Evolutionary conservation across 495 filamentous ascomycete species (phyloP), one percentile per base, ranked within the genome.

Genomic region (Tuber microsphaerosporum): DNA sequence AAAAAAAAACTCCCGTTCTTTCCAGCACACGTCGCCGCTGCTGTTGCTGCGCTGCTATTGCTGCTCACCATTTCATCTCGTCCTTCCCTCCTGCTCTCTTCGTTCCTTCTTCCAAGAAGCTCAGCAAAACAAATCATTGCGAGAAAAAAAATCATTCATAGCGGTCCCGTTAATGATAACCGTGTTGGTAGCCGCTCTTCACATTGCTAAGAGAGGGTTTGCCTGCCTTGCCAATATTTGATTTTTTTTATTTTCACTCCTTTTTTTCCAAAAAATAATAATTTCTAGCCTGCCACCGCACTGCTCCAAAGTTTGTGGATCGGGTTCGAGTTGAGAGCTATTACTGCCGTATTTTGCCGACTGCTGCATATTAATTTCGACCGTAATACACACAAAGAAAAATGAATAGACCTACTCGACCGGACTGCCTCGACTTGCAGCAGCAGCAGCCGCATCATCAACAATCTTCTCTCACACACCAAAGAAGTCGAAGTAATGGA

Each of bases 381-480:
- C 14, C 26, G 56, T 65, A 34, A 65, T 65, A 34, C 56, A 48
- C 77, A 70, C 45, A 69, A 56, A 26, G 41, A 74, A 77, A 79
- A 70, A 82, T 82, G 81, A 80, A 82, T 76, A 81, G 81, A 72
- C 69, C 78, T 73, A 80, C 77, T 71, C 76, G 80, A 45, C 81
- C 81, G 22, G 74, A 80, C 42, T 76, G 73, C 73, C 71, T 81
- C 45, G 77, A 82, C 74, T 74, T 82, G 69, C 44, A 76, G 61
- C 70, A 76, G 61, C 70, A 76, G 22, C 71, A 69, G 61, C 71
- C 78, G 68, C 74, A 75, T 34, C 71, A 68, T 31, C 22, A 39
- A 37, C 46, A 34, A 34, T 71, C 72, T 74, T 74, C 74, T 76
- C 75, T 74, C 42, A 75, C 78, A 76, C 79, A 69, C 72, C 74